Evolutionary conservation across 2,329 filamentous ascomycete genomes (phyloP), one percentile per base, ranked within the genome.

Genomic region (Cladosporium sp.): DNA sequence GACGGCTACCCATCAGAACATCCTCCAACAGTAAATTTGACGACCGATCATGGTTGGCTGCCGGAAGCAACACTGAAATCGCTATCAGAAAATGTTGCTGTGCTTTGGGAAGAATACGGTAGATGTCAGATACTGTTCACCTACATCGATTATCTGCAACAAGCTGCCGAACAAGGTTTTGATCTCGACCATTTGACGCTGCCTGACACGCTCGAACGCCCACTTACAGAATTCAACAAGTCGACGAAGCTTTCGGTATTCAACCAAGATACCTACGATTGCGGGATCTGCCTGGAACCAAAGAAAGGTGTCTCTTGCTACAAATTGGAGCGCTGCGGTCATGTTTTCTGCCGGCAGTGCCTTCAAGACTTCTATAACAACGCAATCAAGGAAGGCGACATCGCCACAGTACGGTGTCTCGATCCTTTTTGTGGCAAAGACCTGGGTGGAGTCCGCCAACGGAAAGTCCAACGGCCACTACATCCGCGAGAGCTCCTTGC

Each of bases 311-410:
- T 77, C 0, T 82, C 79, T 10, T 97, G 94, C 71, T 89, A 97
- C 74, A 83, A 84, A 40, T 86, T 97, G 80, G 74, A 88, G 45
- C 85, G 87, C 58, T 99, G 94, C 71, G 85, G 84, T 0, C 93
- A 99, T 70, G 91, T 97, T 36, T 99, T 97, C 69, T 99, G 94
- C 72, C 77, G 87, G 17, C 74, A 84, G n/a, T 99, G 94, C 68
- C 78, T 99, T 2, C 87, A 90, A 61, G 90, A 93, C 65, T 97
- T 93, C 65, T 97, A 96, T 79, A 90, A 88, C 64, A 87, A 85
- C 62, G 91, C 90, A 63, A 97, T 99, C 66, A 84, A 79, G 0
- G 90, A 95, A 68, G 94, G 94, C 1, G 87, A 95, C 66, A 78
- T 99, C 17, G 80, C 85, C 49, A 83, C 83, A 7, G 87, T 99